These are phyloP conservation scores for Cairneyella variabilis DNA, from an alignment of 495 filamentous ascomycete species.

Conservation along the genomic window DNA sequence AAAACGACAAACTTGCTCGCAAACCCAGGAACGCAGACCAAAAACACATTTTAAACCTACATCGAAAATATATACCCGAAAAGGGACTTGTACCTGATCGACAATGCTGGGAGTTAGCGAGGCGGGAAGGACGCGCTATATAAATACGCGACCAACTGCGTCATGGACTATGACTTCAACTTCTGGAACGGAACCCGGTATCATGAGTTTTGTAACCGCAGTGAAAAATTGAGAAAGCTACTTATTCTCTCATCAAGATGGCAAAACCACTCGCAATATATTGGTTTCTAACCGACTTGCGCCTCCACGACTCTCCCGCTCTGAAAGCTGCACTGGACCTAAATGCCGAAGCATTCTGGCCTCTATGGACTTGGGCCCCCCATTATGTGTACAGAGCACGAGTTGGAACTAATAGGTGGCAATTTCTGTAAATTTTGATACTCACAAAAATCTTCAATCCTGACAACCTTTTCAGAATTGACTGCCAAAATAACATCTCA, in stretches of 20 bases:
- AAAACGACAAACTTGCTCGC: background rate
- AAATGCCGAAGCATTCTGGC: constrained; percentile 57
- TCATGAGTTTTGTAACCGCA: background rate
- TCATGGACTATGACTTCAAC: background rate
- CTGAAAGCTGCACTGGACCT: constrained; percentile 60
- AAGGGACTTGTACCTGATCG: background rate
- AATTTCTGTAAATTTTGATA: constrained; percentile 45
- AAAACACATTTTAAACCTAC: background rate
- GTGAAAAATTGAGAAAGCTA: background rate
- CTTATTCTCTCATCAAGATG: constrained; percentile 16
- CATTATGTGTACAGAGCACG: constrained; percentile 68
- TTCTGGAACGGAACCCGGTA: background rate
- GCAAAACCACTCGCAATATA: constrained; percentile 58
- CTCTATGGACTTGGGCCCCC: constrained; percentile 68
- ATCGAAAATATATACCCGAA: background rate
- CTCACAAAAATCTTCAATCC: background rate
- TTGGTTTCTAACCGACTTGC: constrained; percentile 71
- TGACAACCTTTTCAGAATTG: constrained; percentile 41
- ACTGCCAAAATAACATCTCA: constrained; percentile 63
- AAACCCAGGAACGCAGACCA: background rate
- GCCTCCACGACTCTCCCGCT: constrained; percentile 68
- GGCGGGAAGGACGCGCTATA: background rate
- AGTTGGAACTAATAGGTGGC: constrained; percentile 63
- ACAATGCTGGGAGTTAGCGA: background rate
- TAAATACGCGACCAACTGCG: background rate